These are phyloP conservation scores for Gloeostereum incarnatum DNA, from an alignment of 768 basidiomycete species.

Conservation along the genomic window DNA sequence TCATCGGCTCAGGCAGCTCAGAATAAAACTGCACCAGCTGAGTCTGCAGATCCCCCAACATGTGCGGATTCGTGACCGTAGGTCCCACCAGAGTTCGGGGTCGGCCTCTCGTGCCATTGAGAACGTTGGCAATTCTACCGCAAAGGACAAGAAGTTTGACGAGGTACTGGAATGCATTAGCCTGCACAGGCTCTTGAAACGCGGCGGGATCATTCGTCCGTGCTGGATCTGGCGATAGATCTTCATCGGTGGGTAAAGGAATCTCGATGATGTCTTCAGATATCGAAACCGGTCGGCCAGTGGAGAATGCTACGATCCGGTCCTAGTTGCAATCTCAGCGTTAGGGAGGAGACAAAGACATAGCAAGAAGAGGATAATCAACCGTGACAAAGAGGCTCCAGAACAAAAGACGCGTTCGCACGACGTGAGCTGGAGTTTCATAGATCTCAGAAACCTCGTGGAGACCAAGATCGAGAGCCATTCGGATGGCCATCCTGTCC, in stretches of 20 bases:
- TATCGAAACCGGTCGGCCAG: slow-evolving; percentile 5
- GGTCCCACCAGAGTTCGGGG: slow-evolving; percentile 6
- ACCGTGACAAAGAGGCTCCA: slow-evolving; percentile 9
- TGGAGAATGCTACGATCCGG: slow-evolving; percentile 8
- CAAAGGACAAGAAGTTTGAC: slow-evolving; percentile 8
- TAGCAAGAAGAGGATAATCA: background rate
- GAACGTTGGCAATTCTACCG: slow-evolving; percentile 7
- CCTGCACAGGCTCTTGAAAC: background rate
- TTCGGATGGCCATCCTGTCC: slow-evolving; percentile 7
- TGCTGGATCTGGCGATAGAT: slow-evolving; percentile 7
- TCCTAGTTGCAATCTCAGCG: background rate
- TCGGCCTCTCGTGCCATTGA: slow-evolving; percentile 7
- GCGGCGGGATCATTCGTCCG: background rate
- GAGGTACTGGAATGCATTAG: slow-evolving; percentile 3
- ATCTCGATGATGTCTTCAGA: slow-evolving; percentile 9
- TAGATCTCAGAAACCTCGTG: slow-evolving; percentile 9
- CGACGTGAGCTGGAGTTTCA: slow-evolving; percentile 5
- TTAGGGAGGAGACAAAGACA: background rate
- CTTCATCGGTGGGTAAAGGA: slow-evolving; percentile 6
- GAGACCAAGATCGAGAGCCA: slow-evolving; percentile 8
- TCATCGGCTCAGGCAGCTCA: slow-evolving; percentile 5
- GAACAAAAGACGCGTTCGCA: slow-evolving; percentile 6
- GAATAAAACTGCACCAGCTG: slow-evolving; percentile 8
- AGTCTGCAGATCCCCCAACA: slow-evolving; percentile 6
- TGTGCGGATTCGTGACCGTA: background rate